A percentile compares a stretch with the other conserved stretches of the same genome.
These are phyloP conservation scores for Cystobasidium tubakii DNA, from an alignment of 768 basidiomycete genomes.

Conservation along the genomic window DNA sequence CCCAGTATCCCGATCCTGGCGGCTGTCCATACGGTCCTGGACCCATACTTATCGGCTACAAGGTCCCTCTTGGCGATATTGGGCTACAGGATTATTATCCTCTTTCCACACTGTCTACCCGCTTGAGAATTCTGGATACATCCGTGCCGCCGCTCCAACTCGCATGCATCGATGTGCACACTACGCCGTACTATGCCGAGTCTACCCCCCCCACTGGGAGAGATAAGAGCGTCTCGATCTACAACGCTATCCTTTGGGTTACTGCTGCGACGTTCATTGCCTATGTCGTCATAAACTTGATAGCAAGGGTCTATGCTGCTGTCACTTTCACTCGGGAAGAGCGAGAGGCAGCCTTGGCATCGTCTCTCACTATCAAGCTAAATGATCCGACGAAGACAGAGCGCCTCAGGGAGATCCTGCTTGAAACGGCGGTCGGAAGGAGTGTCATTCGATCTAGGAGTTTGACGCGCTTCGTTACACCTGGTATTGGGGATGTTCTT, in stretches of 20 bases:
- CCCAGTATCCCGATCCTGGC: slow-evolving; percentile 1
- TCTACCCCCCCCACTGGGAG: slow-evolving; percentile 49
- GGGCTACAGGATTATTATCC: slow-evolving; percentile 59
- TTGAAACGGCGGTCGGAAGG: slow-evolving; percentile 89
- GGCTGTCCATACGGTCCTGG: slow-evolving; percentile 72
- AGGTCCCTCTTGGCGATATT: slow-evolving; percentile 54
- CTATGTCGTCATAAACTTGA: slow-evolving; percentile 76
- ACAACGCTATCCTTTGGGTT: slow-evolving; percentile 58
- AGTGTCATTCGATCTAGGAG: slow-evolving; percentile 76
- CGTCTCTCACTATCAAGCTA: slow-evolving; percentile 43
- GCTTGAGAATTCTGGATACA: slow-evolving; percentile 81
- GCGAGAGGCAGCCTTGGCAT: slow-evolving; percentile 60
- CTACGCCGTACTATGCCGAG: slow-evolving; percentile 59
- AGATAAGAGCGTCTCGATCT: slow-evolving; percentile 32
- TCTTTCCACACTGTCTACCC: slow-evolving; percentile 76
- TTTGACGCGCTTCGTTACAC: slow-evolving; percentile 84
- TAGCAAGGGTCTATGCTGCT: slow-evolving; percentile 73
- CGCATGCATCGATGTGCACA: slow-evolving; percentile 69
- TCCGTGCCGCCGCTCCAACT: slow-evolving; percentile 63
- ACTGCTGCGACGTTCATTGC: slow-evolving; percentile 67
- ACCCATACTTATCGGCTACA: slow-evolving; percentile 69
- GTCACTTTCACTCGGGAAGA: slow-evolving; percentile 67
- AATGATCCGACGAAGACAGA: slow-evolving; percentile 52
- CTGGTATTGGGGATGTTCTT: slow-evolving; percentile 82
- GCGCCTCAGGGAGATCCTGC: slow-evolving; percentile 78